phyloP scores from a whole-genome alignment of 495 filamentous ascomycete species.

The Talaromyces proteolyticus region DNA sequence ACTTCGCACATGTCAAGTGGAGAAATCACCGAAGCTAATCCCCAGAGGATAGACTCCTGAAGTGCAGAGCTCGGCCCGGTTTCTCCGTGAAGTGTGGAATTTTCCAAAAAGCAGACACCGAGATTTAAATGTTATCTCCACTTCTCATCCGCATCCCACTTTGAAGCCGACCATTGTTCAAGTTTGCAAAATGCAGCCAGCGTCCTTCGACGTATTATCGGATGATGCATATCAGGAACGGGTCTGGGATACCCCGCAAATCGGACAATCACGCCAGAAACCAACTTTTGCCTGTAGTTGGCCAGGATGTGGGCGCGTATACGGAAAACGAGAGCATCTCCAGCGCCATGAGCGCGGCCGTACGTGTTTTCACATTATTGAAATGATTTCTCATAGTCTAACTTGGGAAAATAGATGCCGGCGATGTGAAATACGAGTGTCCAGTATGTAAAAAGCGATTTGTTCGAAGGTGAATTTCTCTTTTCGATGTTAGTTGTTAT shows the following conservation, averaged over 20 bases:
- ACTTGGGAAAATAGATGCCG: conserved; percentile 6
- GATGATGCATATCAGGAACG: neutral
- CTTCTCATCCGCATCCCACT: neutral
- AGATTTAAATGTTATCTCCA: neutral
- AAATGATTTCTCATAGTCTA: neutral
- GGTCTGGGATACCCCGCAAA: neutral
- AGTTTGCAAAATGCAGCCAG: neutral
- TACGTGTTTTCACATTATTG: conserved; percentile 1
- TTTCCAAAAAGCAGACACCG: neutral
- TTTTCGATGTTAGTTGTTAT: conserved; percentile 3
- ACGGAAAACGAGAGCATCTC: conserved; percentile 8
- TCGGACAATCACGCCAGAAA: neutral
- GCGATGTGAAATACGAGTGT: conserved; percentile 8
- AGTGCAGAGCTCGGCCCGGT: neutral
- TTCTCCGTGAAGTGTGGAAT: neutral
- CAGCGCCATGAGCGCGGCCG: conserved; percentile 8
- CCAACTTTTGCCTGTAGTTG: conserved; percentile 8
- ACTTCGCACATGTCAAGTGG: neutral
- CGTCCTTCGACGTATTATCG: neutral
- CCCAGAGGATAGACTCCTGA: neutral
- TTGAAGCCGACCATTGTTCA: neutral
- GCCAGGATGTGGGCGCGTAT: conserved; percentile 5
- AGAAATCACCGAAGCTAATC: neutral
- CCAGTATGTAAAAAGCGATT: conserved; percentile 9
- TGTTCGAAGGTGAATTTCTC: conserved; percentile 7